Base-by-base conservation (phyloP, 208 protist species). In the Angomonas ambiguus region DNA sequence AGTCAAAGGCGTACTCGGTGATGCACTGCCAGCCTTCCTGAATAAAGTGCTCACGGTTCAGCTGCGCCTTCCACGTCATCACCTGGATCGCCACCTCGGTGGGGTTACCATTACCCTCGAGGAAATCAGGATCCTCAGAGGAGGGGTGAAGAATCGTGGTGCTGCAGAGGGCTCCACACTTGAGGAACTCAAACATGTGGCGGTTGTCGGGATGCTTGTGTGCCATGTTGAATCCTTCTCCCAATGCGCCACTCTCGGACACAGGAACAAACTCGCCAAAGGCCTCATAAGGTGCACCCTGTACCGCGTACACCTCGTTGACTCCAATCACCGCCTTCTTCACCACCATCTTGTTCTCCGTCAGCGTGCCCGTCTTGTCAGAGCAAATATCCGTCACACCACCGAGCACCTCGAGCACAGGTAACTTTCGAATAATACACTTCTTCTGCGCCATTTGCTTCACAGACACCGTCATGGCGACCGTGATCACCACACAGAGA, bases 291-390 rank as follows among this genome's bases (percentile, higher is more conserved):
- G 88, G 88, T 16, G 88, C 85, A 35, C 88, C 88, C 28, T 80
- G 77, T 18, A 94, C 85, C 53, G 62, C 72, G 69, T 83, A 83
- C n/a, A 77, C 65, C 16, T 87, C 67, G 27, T 86, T 74, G 0
- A 74, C 65, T 16, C 84, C 82, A 24, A 93, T 80, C 33, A 93
- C 67, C 1, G 80, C 74, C 67, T 85, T 91, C 70, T 91, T 88
- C 30, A 96, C 87, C 8, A 92, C 82, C 93, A 97, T 97, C 65
- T 96, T 94, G 72, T 96, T 96, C 67, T 96, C 88, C 32, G 93
- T 97, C 62, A 97, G 82, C n/a, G 93, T 97, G 20, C 93, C 93
- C 3, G 93, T 97, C 69, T 97, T 97, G 72, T 97, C 93, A 33
- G 87, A 94, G 74, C 91, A 97, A 73, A 97, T 96, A 66, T 96